phyloP scores from a whole-genome alignment of 2,329 filamentous ascomycete species.

The Dactylellina cionopaga region DNA sequence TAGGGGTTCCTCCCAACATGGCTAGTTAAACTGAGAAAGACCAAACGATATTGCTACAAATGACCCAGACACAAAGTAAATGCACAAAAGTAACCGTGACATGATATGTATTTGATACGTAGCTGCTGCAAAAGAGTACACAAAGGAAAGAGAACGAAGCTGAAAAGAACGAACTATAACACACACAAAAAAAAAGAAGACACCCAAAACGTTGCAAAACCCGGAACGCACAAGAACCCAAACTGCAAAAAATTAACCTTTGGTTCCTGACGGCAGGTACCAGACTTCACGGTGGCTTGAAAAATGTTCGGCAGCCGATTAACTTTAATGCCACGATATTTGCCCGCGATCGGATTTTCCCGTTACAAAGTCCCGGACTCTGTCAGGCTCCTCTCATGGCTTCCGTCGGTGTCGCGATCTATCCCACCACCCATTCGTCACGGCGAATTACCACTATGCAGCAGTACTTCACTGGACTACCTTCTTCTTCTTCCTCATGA shows the following conservation, averaged over 20 bases:
- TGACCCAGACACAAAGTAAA: constrained; percentile 3
- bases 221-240: constrained; percentile 1
- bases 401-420: background rate
- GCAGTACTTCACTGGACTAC: constrained; percentile 28
- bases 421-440: background rate
- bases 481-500: constrained; percentile 70
- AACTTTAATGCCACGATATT: constrained; percentile 13
- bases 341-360: background rate
- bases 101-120: constrained; percentile 10
- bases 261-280: constrained; percentile 36
- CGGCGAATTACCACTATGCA: background rate
- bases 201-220: constrained; percentile 18
- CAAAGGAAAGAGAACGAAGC: constrained; percentile 14
- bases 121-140: background rate
- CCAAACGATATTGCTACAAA: background rate
- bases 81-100: constrained; percentile 34
- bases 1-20: constrained; percentile 15
- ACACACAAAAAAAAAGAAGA: constrained; percentile 13
- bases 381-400: background rate
- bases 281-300: constrained; percentile 11
- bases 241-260: constrained; percentile 20
- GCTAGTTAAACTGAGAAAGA: constrained; percentile 9
- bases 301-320: constrained; percentile 30
- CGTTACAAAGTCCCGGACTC: constrained; percentile 31
- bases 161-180: constrained; percentile 34